phyloP scores from a whole-genome alignment of 148 eudicot genomes.

The Chenopodium suecicum region DNA sequence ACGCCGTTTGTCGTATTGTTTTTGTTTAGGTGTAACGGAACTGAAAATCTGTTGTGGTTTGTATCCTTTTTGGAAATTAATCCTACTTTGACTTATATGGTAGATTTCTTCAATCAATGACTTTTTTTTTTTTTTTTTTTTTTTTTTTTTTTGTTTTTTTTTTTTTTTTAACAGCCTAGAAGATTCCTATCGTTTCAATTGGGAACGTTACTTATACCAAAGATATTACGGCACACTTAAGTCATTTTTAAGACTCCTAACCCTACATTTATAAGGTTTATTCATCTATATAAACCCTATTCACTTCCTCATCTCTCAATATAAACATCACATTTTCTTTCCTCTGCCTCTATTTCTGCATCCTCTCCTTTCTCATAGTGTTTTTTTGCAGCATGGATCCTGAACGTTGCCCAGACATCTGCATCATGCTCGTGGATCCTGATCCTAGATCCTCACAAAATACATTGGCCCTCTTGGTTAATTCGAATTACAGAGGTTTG shows the following conservation, averaged over 20 bases:
- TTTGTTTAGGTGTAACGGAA: neutral
- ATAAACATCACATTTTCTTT: slow-evolving; percentile 2
- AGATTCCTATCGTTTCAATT: neutral
- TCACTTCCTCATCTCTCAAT: neutral
- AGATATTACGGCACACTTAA: neutral
- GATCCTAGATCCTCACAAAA: neutral
- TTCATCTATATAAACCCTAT: neutral
- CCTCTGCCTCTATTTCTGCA: neutral
- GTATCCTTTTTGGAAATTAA: neutral
- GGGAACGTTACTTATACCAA: slow-evolving; percentile 3
- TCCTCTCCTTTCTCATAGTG: neutral
- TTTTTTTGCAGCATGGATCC: slow-evolving; percentile 18
- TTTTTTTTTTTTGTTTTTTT: no score
- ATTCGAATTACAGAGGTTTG: slow-evolving; percentile 19
- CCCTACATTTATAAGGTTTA: neutral
- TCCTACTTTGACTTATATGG: neutral
- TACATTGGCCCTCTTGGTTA: neutral
- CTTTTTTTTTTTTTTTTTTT: neutral
- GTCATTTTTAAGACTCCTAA: neutral
- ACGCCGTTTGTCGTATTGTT: neutral
- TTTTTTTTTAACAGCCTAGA: neutral
- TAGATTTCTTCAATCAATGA: neutral
- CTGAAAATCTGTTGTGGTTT: neutral
- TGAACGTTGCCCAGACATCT: neutral
- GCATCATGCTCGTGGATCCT: slow-evolving; percentile 21